Conservation (phyloP, 2,329 filamentous ascomycete genomes). For the Xylaria sp. region DNA sequence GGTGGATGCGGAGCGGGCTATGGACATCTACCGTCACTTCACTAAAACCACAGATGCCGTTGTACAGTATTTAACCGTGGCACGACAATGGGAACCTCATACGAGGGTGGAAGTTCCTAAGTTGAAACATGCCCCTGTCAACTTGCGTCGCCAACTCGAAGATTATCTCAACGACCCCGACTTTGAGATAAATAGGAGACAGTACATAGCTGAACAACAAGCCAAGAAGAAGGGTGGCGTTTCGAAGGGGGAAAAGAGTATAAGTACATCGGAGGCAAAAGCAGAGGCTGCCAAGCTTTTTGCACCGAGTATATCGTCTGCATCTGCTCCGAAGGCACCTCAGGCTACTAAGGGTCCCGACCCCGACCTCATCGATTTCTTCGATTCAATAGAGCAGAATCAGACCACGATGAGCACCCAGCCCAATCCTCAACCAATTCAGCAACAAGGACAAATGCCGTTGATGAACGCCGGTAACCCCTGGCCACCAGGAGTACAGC, state of each 20-base stretch:
- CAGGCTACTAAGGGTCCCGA: constrained; percentile 70
- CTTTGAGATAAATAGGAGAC: constrained; percentile 91
- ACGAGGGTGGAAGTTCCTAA: constrained; percentile 95
- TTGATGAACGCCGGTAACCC: constrained; percentile 52
- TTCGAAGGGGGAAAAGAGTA: constrained; percentile 52
- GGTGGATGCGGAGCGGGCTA: constrained; percentile 88
- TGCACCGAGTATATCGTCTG: constrained; percentile 50
- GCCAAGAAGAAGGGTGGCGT: constrained; percentile 66
- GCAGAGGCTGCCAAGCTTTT: constrained; percentile 57
- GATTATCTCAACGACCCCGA: constrained; percentile 95
- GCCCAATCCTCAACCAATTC: constrained; percentile 51
- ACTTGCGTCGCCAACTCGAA: constrained; percentile 86
- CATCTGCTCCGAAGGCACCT: constrained; percentile 55
- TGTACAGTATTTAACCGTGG: constrained; percentile 87
- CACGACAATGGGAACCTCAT: constrained; percentile 89
- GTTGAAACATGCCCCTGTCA: constrained; percentile 95
- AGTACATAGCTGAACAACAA: constrained; percentile 90
- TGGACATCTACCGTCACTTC: constrained; percentile 92
- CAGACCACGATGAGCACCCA: constrained; percentile 74
- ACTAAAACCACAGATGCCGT: constrained; percentile 92
- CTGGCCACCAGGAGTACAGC: constrained; percentile 53
- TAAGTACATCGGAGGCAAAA: constrained; percentile 50
- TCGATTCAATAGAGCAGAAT: constrained; percentile 90
- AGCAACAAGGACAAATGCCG: constrained; percentile 41
- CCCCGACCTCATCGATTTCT: constrained; percentile 91